Conservation (phyloP, 75 land plant genomes). For the Chamaecyparis obtusa region DNA sequence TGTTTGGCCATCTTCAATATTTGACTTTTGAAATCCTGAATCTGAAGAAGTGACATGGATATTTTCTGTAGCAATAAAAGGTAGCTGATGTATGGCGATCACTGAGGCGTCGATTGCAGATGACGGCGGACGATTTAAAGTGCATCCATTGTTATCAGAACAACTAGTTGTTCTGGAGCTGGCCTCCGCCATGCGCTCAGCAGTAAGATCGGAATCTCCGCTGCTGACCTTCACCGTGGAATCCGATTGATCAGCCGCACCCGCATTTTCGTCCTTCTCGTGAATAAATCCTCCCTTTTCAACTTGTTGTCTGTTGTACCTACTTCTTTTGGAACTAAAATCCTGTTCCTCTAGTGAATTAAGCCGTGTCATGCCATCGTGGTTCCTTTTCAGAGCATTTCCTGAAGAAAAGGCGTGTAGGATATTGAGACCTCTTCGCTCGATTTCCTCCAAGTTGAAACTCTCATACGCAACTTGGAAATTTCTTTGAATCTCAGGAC, state of each 20-base stretch:
- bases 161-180: background rate
- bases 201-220: constrained; percentile 7
- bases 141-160: background rate
- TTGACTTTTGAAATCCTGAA: background rate
- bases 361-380: background rate
- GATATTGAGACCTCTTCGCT: background rate
- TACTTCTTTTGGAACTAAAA: background rate
- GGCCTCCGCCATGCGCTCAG: constrained; percentile 7
- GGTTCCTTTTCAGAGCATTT: background rate
- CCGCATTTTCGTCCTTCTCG: background rate
- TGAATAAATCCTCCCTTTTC: background rate
- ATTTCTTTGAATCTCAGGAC: background rate
- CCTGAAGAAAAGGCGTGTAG: background rate
- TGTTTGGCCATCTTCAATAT: background rate
- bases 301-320: background rate
- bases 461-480: background rate
- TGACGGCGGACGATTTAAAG: background rate
- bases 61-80: background rate
- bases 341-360: background rate
- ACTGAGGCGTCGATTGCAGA: background rate
- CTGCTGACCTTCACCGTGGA: constrained; percentile 3
- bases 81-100: background rate
- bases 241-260: background rate
- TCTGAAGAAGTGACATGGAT: background rate
- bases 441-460: background rate